Evolutionary conservation across 257 asterid genomes (phyloP), one percentile per base, ranked within the genome.

Genomic region (Leonotis leonurus): DNA sequence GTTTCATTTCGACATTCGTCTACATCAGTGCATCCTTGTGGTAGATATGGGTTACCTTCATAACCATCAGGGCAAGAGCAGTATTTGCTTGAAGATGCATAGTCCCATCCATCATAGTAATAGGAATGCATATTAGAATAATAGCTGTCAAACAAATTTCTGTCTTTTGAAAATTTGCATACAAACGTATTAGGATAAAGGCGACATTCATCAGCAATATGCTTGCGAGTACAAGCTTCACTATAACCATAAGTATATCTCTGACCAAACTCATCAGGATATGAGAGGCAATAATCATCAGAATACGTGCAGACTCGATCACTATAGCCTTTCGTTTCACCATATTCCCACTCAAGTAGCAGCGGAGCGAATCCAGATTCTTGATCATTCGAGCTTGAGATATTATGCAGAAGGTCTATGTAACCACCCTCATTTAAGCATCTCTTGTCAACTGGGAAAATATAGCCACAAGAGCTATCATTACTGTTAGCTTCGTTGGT

Each of bases 261-360:
- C 1, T 13, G 40, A 13, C 40, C 40, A 35, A 35, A 10, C 8
- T 35, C 40, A 35, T 35, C 40, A 10, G 40, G 40, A 35, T 0
- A 35, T 10, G 37, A 32, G 37, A 32, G 37, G n/a, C n/a, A n/a
- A n/a, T n/a, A n/a, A n/a, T n/a, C n/a, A n/a, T n/a, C n/a, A n/a
- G n/a, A n/a, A n/a, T n/a, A n/a, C n/a, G n/a, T n/a, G n/a, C n/a
- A n/a, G n/a, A n/a, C n/a, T n/a, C n/a, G n/a, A n/a, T n/a, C n/a
- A n/a, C n/a, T n/a, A n/a, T n/a, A 17, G 30, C 37, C 3, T 5
- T n/a, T 6, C 35, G 8, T 7, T 5, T 11, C 8, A 3, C 54
- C 25, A 8, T 27, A 8, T 35, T 72, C 78, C 81, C 84, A 75
- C 12, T 69, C 81, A 41, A 79, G 67, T 8, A 72, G 63, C 46